These are phyloP conservation scores for Phellopilus nigrolimitatus DNA, from an alignment of 1,284 basidiomycete species.

Conservation along the genomic window DNA sequence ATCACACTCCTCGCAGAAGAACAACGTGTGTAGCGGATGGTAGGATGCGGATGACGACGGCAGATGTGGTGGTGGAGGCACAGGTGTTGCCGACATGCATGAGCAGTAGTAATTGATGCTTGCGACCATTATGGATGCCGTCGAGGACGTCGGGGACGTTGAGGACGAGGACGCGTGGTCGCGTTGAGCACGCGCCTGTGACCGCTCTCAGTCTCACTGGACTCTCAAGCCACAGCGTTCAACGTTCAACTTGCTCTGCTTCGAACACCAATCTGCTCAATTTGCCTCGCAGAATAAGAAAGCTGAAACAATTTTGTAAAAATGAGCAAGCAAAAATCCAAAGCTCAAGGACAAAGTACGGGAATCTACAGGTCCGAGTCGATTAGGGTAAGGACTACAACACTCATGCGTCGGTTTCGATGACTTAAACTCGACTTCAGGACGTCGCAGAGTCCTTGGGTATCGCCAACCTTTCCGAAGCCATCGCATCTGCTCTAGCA, in stretches of 20 bases:
- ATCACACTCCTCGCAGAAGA: slow-evolving; percentile 99
- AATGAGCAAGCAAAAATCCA: slow-evolving; percentile 49
- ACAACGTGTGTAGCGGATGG: slow-evolving; percentile 80
- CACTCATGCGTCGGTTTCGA: neutral
- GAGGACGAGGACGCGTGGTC: neutral
- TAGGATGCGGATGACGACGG: slow-evolving; percentile 72
- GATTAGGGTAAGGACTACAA: slow-evolving; percentile 45
- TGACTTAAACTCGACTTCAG: slow-evolving; percentile 38
- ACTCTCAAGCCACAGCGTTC: no score
- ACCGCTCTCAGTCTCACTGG: no score
- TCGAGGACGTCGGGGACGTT: neutral
- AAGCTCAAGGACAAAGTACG: slow-evolving; percentile 42
- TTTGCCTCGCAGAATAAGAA: no score
- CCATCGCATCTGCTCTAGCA: slow-evolving; percentile 81
- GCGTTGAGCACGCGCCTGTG: neutral
- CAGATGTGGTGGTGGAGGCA: slow-evolving; percentile 71
- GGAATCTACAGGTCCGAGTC: slow-evolving; percentile 65
- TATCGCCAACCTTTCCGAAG: slow-evolving; percentile 74
- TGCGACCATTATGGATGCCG: slow-evolving; percentile 39
- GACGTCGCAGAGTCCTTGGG: slow-evolving; percentile 90
- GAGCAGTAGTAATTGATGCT: slow-evolving; percentile 68
- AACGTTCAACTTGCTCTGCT: no score
- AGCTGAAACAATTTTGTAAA: no score
- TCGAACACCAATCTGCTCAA: no score
- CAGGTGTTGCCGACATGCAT: slow-evolving; percentile 53